phyloP scores from a whole-genome alignment of 176 grass and related monocot species.

The Bromus sterilis region DNA sequence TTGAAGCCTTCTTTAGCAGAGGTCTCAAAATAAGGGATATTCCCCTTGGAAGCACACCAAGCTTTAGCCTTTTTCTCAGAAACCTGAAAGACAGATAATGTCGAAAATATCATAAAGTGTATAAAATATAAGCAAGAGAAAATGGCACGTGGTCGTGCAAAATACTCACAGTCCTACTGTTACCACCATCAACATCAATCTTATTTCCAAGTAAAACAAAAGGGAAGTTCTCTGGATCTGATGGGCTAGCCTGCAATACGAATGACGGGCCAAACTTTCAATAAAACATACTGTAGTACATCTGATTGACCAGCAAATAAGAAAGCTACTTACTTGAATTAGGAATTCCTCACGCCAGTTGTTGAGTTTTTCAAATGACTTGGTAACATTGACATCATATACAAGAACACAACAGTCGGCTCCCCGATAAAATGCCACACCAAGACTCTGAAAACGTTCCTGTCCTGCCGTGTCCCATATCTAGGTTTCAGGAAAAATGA shows the following conservation, averaged over 20 bases:
- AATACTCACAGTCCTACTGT: slow-evolving; percentile 71
- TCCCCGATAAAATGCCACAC: slow-evolving; percentile 90
- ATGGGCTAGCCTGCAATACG: slow-evolving; percentile 68
- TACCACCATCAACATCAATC: slow-evolving; percentile 87
- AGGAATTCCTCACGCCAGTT: slow-evolving; percentile 95
- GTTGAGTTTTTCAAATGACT: slow-evolving; percentile 90
- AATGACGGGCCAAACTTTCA: background rate
- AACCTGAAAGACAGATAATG: slow-evolving; percentile 37
- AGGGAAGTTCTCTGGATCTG: slow-evolving; percentile 84
- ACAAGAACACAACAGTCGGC: slow-evolving; percentile 93
- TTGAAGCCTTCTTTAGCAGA: slow-evolving; percentile 98
- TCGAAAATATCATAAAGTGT: background rate
- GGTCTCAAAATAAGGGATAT: slow-evolving; percentile 90
- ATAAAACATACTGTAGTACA: background rate
- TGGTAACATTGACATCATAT: slow-evolving; percentile 91
- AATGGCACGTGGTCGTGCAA: background rate
- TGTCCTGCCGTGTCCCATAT: slow-evolving; percentile 97
- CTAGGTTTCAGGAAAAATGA: slow-evolving; percentile 28
- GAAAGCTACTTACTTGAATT: slow-evolving; percentile 48
- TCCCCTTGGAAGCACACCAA: slow-evolving; percentile 89
- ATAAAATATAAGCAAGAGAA: background rate
- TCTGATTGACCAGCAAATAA: background rate
- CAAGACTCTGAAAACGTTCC: slow-evolving; percentile 95
- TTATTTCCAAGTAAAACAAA: slow-evolving; percentile 95
- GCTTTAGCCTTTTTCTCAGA: slow-evolving; percentile 90